Conservation (phyloP, 1,284 basidiomycete species). For the Farysia itapuensis region DNA sequence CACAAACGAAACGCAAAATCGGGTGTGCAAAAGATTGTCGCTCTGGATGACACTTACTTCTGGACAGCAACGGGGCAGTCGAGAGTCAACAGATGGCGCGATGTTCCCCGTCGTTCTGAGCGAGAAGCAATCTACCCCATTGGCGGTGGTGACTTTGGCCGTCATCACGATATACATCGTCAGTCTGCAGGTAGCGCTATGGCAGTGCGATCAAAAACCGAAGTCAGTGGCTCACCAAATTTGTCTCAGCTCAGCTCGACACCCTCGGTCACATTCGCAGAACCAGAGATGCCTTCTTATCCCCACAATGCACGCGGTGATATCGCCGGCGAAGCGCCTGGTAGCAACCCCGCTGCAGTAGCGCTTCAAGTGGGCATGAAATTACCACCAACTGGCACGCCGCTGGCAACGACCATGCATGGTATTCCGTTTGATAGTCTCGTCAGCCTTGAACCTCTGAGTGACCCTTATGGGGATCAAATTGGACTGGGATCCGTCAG, state of each 20-base stretch:
- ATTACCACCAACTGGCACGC: constrained; percentile 13
- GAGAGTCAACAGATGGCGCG: constrained; percentile 78
- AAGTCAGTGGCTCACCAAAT: constrained; percentile 21
- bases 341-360: constrained; percentile 1
- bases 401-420: constrained; percentile 61
- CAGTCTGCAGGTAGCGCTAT: no score
- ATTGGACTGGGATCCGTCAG: constrained; percentile 45
- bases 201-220: no score
- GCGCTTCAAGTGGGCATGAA: constrained; percentile 23
- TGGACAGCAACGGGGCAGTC: constrained; percentile 89
- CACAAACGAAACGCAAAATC: constrained; percentile 61
- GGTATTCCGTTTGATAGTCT: constrained; percentile 80
- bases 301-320: not conserved
- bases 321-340: constrained; percentile 1
- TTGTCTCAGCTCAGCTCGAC: constrained; percentile 4
- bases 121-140: constrained; percentile 43
- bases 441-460: constrained; percentile 74
- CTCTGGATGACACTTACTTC: constrained; percentile 79
- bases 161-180: no score
- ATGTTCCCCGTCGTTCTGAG: constrained; percentile 60
- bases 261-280: constrained; percentile 33
- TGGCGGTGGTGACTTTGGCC: no score
- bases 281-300: constrained; percentile 4
- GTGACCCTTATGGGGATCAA: constrained; percentile 67
- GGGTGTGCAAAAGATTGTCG: constrained; percentile 81